Percentiles rank a stretch among this genome's conserved stretches.
Evolutionary conservation across 1,284 basidiomycete genomes (phyloP).

Genomic region (Meira nashicola): DNA sequence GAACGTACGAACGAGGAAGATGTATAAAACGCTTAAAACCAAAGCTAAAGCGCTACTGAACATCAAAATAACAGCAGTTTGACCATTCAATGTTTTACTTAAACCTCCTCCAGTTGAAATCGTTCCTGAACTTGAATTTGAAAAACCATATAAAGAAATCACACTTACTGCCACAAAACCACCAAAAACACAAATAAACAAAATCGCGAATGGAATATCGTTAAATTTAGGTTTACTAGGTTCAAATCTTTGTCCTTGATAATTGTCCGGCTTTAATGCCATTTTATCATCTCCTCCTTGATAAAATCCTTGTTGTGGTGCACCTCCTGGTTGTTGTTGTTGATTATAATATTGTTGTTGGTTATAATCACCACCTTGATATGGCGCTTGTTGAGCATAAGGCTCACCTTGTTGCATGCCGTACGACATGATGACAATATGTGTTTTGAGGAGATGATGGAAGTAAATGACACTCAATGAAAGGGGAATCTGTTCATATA

Average conservation of each 20-base stretch:
- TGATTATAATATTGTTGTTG: constrained; percentile 32
- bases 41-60: constrained; percentile 64
- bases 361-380: constrained; percentile 21
- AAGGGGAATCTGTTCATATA: too few relatives aligned
- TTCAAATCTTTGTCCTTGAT: constrained; percentile 34
- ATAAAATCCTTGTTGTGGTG: constrained; percentile 14
- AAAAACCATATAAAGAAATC: constrained; percentile 45
- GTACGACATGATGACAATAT: constrained; percentile 5
- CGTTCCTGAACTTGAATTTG: constrained; percentile 5
- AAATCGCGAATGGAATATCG: constrained; percentile 47
- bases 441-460: constrained; percentile 10
- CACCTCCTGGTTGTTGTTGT: constrained; percentile 15
- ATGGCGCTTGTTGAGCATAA: constrained; percentile 1
- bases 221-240: constrained; percentile 39
- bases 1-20: constrained; percentile 66
- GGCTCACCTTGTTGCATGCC: constrained; percentile 2
- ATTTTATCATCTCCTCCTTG: constrained; percentile 29
- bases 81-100: constrained; percentile 70
- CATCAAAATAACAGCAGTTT: constrained; percentile 67
- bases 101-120: constrained; percentile 58
- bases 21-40: constrained; percentile 57
- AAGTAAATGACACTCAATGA: neutral
- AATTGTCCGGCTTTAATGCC: constrained; percentile 37
- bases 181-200: constrained; percentile 52
- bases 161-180: constrained; percentile 54